Evolutionary conservation across 306 rosid species (phyloP), one percentile per base, ranked within the genome.

Genomic region (Ormosia emarginata): DNA sequence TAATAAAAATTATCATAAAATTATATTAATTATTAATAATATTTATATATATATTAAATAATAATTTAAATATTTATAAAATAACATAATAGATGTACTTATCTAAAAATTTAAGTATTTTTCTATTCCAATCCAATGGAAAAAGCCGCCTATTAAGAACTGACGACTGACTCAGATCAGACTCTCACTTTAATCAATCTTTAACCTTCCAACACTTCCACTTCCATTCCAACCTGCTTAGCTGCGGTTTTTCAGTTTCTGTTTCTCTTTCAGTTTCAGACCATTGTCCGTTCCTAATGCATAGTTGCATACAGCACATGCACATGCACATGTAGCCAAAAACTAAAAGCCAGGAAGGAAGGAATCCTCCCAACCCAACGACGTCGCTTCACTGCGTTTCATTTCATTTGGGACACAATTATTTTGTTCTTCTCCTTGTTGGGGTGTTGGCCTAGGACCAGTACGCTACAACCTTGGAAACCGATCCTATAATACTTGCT

Each of bases 231-330:
- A 13, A 64, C 57, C 43, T 11, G 15, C 55, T 43, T 11, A 29
- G 29, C 61, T 4, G 41, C 41, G 41, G 6, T 37, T 37, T 37
- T 37, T 46, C 15, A 43, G n/a, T 46, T 43, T 41, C 58, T 49
- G 65, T 41, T 41, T 41, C 47, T 41, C 47, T 41, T 41, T 41
- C 64, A 5, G 15, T 47, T 50, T 9, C 46, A 14, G 58, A 55
- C 33, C n/a, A 24, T 18, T 70, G 71, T 67, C 15, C 72, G 3
- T 84, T 79, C 81, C 80, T 83, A 78, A 71, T 62, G 75, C 77
- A 39, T 53, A 57, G 34, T 6, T 49, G 17, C 17, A 49, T 6
- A 49, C 10, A 46, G 5, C 52, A 41, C 52, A 41, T 46, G 59
- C 52, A 41, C 52, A 41, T 46, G 59, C 46, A 50, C 43, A 24